Conservation (phyloP, 805 yeast genomes). For the Saccharomycopsis lassenensis region DNA sequence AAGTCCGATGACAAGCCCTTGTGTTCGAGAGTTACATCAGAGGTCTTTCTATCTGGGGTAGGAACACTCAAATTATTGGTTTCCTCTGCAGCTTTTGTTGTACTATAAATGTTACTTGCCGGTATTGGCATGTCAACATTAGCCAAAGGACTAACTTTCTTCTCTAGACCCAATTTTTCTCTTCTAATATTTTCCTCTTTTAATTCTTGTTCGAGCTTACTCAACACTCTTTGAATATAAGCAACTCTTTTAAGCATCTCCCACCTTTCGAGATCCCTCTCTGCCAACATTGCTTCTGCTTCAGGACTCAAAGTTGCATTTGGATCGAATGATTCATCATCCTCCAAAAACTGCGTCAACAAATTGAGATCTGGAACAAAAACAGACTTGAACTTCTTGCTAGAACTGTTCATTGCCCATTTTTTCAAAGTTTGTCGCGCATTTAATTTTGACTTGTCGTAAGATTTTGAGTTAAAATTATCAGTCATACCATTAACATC, state of each 20-base stretch:
- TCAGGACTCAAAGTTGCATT: conserved; percentile 25
- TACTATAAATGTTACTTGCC: too few species aligned
- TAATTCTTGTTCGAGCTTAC: conserved; percentile 30
- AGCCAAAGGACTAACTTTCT: conserved; percentile 6
- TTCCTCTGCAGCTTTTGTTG: too few species aligned
- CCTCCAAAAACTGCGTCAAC: conserved; percentile 43
- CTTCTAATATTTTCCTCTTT: conserved; percentile 22
- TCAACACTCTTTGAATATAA: conserved; percentile 56
- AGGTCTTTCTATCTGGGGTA: too few species aligned
- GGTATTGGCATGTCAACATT: too few species aligned
- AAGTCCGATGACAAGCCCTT: too few species aligned
- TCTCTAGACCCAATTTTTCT: conserved; percentile 6
- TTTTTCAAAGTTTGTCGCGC: conserved; percentile 45
- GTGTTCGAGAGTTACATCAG: too few species aligned
- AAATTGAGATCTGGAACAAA: conserved; percentile 50
- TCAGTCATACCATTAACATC: conserved; percentile 72
- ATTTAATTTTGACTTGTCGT: conserved; percentile 38
- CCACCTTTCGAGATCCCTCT: conserved; percentile 52
- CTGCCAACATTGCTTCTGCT: conserved; percentile 28
- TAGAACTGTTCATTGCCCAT: conserved; percentile 40
- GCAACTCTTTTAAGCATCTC: conserved; percentile 57
- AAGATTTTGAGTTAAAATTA: conserved; percentile 36
- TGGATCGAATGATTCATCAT: conserved; percentile 27
- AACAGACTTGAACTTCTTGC: conserved; percentile 18
- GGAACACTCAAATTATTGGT: too few species aligned